Evolutionary conservation across 2,329 filamentous ascomycete genomes (phyloP), one percentile per base, ranked within the genome.

Genomic region (Triangularia setosa): DNA sequence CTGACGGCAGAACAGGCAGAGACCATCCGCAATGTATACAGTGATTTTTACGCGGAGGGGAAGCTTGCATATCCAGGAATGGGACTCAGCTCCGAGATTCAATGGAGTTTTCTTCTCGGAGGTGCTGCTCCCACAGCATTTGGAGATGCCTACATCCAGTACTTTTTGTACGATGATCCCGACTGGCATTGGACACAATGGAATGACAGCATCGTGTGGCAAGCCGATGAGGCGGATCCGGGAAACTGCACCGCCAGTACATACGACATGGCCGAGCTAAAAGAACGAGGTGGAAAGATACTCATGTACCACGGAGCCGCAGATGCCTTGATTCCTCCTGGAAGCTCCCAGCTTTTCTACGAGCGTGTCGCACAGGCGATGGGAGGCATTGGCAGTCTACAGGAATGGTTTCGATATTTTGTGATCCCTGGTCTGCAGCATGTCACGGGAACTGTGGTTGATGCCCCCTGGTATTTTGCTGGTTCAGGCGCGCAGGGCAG

Each of bases 401-500:
- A 81, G 9, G 28, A 81, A 24, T 80, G 81, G 71, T 87, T 83
- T 72, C 73, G 76, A 0, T 80, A 81, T 68, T 86, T 86, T 69
- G 75, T 74, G 21, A 77, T 86, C n/a, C 82, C 83, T 0, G 84
- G 84, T 0, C 82, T 85, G 80, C 74, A 73, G 11, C 83, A 86
- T 71, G 86, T 83, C 68, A 44, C 67, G 53, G 63, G 69, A 18
- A 63, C 67, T 6, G 58, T 66, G 2, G 74, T 74, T n/a, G 72
- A 76, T 59, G 77, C 78, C 14, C 79, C 79, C 12, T 80, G 77
- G 76, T 75, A 77, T 52, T 73, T 81, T 33, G 77, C 71, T 11
- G 73, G 70, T 16, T 71, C 73, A 1, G 70, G 65, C 24, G 75
- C 76, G 62, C 73, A 72, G 16, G 66, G 65, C 9, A 9, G 35